Evolutionary conservation across 2,329 filamentous ascomycete genomes (phyloP).

Genomic region (Diplodia intermedia): DNA sequence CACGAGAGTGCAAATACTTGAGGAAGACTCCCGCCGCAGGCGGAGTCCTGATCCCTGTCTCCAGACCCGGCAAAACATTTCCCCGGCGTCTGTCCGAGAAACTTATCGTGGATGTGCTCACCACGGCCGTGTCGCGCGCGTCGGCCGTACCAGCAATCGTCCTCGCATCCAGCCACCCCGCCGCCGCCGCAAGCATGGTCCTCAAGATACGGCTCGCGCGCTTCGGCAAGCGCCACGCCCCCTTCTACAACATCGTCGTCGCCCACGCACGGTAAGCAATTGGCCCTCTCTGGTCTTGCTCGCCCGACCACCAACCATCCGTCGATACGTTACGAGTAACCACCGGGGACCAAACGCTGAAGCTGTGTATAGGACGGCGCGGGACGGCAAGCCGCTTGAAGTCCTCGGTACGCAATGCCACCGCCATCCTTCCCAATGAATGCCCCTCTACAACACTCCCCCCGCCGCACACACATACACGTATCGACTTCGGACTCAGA

Average conservation of each 20-base stretch:
- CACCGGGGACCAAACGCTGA: conserved; percentile 11
- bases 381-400: conserved; percentile 88
- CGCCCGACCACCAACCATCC: not conserved
- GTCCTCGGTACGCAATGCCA: conserved; percentile 75
- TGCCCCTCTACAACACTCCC: conserved; percentile 51
- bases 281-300: not conserved
- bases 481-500: not conserved
- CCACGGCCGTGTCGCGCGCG: not conserved
- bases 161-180: not conserved
- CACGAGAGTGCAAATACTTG: not conserved
- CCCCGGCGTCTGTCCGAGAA: conserved; percentile 23
- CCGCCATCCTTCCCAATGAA: conserved; percentile 54
- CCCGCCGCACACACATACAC: conserved; percentile 47
- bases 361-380: conserved; percentile 70
- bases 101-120: conserved; percentile 1
- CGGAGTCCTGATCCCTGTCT: conserved; percentile 10
- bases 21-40: not conserved
- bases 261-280: conserved; percentile 81
- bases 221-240: conserved; percentile 86
- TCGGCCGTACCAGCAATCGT: not conserved
- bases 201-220: conserved; percentile 92
- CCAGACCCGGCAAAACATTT: conserved; percentile 7
- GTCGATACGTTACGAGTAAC: not conserved
- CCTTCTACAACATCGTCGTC: conserved; percentile 97
- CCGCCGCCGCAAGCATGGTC: conserved; percentile 68